phyloP scores from a whole-genome alignment of 2,329 filamentous ascomycete species.

The Colletotrichum melonis region DNA sequence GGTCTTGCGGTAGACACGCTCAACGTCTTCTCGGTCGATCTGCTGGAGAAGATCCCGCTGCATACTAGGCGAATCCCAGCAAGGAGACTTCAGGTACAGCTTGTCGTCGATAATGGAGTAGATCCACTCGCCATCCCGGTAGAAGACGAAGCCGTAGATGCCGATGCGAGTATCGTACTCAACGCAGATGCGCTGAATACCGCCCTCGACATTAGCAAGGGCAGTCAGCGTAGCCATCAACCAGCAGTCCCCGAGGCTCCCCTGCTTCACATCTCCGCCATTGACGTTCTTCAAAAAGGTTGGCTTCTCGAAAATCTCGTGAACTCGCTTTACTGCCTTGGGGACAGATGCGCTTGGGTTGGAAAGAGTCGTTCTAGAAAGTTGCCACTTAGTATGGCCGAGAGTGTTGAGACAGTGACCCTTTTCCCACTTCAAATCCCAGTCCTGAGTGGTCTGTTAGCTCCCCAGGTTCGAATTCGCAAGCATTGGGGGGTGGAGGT shows the following conservation, averaged over 20 bases:
- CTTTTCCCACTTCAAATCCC: slow-evolving; percentile 75
- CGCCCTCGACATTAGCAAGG: slow-evolving; percentile 76
- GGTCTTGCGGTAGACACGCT: slow-evolving; percentile 76
- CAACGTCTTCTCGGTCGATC: slow-evolving; percentile 78
- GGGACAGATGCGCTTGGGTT: slow-evolving; percentile 66
- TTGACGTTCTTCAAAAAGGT: slow-evolving; percentile 75
- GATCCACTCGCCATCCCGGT: slow-evolving; percentile 90
- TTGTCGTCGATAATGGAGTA: slow-evolving; percentile 94
- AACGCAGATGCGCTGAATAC: slow-evolving; percentile 81
- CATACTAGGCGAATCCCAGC: slow-evolving; percentile 82
- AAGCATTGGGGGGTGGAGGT: not conserved
- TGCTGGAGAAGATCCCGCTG: slow-evolving; percentile 81
- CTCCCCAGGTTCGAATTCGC: not conserved
- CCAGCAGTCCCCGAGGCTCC: slow-evolving; percentile 84
- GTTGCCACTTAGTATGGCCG: slow-evolving; percentile 62
- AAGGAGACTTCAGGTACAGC: slow-evolving; percentile 83
- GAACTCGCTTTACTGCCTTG: slow-evolving; percentile 78
- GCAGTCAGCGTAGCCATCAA: slow-evolving; percentile 83
- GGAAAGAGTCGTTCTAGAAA: slow-evolving; percentile 56
- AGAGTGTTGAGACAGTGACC: slow-evolving; percentile 67
- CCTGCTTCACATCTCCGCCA: slow-evolving; percentile 82
- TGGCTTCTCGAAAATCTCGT: slow-evolving; percentile 81
- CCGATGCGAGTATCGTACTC: slow-evolving; percentile 79
- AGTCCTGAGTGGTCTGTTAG: slow-evolving; percentile 56
- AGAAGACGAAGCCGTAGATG: slow-evolving; percentile 92